Base-by-base conservation (phyloP, 805 yeast genomes). In the Candida koratica region DNA sequence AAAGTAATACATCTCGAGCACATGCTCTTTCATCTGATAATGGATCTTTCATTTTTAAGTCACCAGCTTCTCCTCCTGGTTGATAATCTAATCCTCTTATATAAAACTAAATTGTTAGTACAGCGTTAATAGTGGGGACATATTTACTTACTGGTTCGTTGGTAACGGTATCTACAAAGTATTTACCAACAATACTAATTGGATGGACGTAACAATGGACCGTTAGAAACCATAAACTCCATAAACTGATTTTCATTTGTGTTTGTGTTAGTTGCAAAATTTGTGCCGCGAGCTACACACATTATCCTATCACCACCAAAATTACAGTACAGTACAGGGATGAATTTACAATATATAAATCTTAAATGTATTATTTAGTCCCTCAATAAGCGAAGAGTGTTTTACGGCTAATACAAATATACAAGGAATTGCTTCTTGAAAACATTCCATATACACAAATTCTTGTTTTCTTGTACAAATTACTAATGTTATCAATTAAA, bases 21-120 rank as follows among this genome's bases (percentile, higher is more conserved):
- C 97, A 90, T 13, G 59, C 51, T 9, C 71, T 61, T 3, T 79
- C 71, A 49, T 86, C 81, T 2, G 95, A 81, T 28, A 90, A 66
- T 0, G 96, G 96, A 53, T 90, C 97, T 7, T 48, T 54, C 5
- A 50, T 42, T 3, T 51, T 58, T n/a, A 64, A 64, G 16, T 79
- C 79, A 0, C 80, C 89, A 0, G 95, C 80, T 0, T 95, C 81
- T 0, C 97, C 97, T 7, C 97, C 97, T 0, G 97, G 97, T 53
- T 90, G 97, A 54, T 89, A 89, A 57, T 90, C 97, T 1, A 90
- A 84, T 13, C 97, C 97, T 57, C 76, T 81, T 24, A 89, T 71
- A 48, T 71, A 80, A 53, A 90, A 89, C 78, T 79, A 34, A 37
- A 30, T n/a, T 37, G 48, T 54, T 47, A 45, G 47, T 42, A 42